phyloP scores from a whole-genome alignment of 371 early-diverging fungal species.

The Zychaea mexicana region DNA sequence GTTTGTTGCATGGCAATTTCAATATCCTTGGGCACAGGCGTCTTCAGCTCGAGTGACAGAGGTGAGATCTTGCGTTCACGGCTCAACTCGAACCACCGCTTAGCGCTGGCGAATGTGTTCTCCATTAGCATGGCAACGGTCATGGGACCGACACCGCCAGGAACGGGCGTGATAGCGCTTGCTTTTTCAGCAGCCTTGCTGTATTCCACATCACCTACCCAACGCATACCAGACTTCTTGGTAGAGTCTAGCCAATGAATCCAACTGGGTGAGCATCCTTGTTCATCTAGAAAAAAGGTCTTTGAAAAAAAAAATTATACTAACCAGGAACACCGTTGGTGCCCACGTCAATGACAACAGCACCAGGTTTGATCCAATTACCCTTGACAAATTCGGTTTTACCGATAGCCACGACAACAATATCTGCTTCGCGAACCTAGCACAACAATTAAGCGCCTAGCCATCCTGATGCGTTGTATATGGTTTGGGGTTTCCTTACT shows the following conservation, averaged over 20 bases:
- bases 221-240: slow-evolving; percentile 84
- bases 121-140: slow-evolving; percentile 94
- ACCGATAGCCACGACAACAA: slow-evolving; percentile 90
- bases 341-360: slow-evolving; percentile 94
- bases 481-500: not conserved
- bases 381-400: slow-evolving; percentile 79
- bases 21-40: slow-evolving; percentile 91
- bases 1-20: slow-evolving; percentile 88
- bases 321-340: slow-evolving; percentile 81
- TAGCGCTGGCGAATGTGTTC: slow-evolving; percentile 80
- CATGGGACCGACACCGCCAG: slow-evolving; percentile 97
- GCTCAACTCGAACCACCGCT: slow-evolving; percentile 46
- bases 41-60: slow-evolving; percentile 62
- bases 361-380: slow-evolving; percentile 90
- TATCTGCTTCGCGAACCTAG: slow-evolving; percentile 75
- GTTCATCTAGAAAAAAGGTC: not conserved
- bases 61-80: slow-evolving; percentile 59
- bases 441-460: not conserved
- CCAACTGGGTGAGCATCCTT: not conserved
- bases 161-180: slow-evolving; percentile 89
- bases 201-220: slow-evolving; percentile 93
- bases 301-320: not conserved
- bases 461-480: not conserved
- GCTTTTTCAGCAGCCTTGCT: slow-evolving; percentile 71
- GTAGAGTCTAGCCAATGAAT: too few relatives aligned